A percentile compares a stretch with the other conserved stretches of the same genome.
These are phyloP conservation scores for Oryza coarctata DNA, from an alignment of 176 grass and related monocot species.

Conservation along the genomic window DNA sequence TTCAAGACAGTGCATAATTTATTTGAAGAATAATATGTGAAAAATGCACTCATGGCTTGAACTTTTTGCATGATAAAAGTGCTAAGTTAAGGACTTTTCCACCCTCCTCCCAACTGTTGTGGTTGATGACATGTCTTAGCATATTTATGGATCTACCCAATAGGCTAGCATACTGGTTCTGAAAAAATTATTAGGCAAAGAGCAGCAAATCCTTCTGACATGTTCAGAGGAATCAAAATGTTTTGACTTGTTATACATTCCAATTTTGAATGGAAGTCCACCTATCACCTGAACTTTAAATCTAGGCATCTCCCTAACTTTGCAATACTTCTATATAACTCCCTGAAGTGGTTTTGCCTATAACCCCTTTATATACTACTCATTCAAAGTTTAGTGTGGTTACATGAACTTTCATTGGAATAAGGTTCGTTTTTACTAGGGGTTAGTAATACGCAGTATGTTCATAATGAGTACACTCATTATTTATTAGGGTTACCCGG, in stretches of 20 bases:
- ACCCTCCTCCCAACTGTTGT: neutral
- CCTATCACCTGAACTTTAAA: too few species aligned
- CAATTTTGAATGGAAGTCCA: neutral
- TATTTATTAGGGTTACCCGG: too few species aligned
- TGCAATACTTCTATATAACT: neutral
- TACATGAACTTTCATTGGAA: neutral
- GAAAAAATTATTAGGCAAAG: neutral
- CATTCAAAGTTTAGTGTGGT: neutral
- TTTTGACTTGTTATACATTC: neutral
- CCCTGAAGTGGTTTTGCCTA: neutral
- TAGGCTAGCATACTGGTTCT: constrained; percentile 5
- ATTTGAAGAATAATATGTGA: neutral
- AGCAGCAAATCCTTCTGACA: neutral
- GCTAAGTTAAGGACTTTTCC: neutral
- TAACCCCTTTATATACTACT: too few species aligned
- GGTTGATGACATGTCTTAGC: neutral
- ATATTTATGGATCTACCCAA: constrained; percentile 5
- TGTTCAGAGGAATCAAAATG: neutral
- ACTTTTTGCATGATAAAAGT: constrained; percentile 8
- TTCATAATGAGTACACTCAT: neutral
- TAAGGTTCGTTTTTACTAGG: neutral
- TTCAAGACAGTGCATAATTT: neutral
- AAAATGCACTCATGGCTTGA: neutral
- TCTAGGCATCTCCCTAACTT: neutral
- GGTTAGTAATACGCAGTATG: constrained; percentile 18